Evolutionary conservation across 176 grass and related monocot genomes (phyloP).

Genomic region (Eragrostis curvula): DNA sequence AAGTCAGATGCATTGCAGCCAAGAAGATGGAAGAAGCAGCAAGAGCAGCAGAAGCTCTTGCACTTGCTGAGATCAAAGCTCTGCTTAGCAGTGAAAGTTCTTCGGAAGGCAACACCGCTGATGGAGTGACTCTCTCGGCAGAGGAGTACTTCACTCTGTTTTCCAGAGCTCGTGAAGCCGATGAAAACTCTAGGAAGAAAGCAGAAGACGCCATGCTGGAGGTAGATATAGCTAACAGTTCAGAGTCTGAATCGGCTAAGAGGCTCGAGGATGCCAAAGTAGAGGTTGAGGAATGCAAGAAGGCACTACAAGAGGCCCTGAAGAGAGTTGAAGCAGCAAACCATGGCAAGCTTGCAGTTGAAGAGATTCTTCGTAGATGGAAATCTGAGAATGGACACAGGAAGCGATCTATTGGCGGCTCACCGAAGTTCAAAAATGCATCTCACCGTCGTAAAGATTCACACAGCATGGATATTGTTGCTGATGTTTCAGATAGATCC

Average conservation of each 20-base stretch:
- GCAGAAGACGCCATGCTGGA: constrained; percentile 58
- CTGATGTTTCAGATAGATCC: constrained; percentile 45
- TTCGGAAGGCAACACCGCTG: constrained; percentile 19
- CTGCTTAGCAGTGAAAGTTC: constrained; percentile 63
- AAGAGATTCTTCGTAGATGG: constrained; percentile 71
- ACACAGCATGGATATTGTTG: constrained; percentile 31
- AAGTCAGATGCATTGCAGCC: constrained; percentile 69
- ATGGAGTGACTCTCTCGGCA: constrained; percentile 60
- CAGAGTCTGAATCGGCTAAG: constrained; percentile 47
- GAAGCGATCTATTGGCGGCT: constrained; percentile 40
- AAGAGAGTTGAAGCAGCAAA: constrained; percentile 75
- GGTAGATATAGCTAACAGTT: constrained; percentile 63
- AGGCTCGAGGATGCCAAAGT: constrained; percentile 67
- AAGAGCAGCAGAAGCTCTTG: constrained; percentile 73
- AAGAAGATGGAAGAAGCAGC: constrained; percentile 95
- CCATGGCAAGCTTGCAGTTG: constrained; percentile 62
- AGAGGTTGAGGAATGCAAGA: constrained; percentile 77
- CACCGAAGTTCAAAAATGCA: constrained; percentile 73
- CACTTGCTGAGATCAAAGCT: constrained; percentile 82
- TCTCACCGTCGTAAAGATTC: constrained; percentile 40
- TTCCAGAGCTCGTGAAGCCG: constrained; percentile 65
- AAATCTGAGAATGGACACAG: constrained; percentile 59
- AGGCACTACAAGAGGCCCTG: constrained; percentile 67
- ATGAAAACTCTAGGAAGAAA: constrained; percentile 68
- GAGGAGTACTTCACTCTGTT: constrained; percentile 71